Percentiles rank a stretch among this genome's conserved stretches.
Evolutionary conservation across 179 eudicot species (phyloP).

Genomic region (Dionaea muscipula): DNA sequence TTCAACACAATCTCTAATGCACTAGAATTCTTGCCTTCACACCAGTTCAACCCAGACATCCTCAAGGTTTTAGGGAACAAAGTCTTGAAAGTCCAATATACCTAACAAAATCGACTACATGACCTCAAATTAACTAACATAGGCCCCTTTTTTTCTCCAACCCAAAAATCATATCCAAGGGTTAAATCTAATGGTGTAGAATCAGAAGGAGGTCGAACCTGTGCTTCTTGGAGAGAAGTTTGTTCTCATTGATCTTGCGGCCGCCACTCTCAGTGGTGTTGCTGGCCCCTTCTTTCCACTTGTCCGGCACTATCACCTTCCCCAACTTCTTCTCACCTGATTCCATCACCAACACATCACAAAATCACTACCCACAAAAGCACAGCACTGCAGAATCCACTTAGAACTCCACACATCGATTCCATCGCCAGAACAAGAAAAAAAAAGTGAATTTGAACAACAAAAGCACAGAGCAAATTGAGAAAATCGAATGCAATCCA

Average conservation of each 20-base stretch:
- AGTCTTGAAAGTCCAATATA: no score
- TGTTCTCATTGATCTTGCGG: constrained; percentile 92
- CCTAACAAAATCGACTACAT: no score
- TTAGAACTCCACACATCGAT: constrained; percentile 1
- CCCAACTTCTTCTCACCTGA: constrained; percentile 83
- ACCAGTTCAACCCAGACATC: no score
- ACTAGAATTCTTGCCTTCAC: no score
- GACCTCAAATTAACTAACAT: no score
- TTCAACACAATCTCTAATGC: no score
- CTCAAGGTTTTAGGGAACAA: no score
- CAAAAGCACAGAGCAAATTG: background rate
- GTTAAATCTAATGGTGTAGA: no score
- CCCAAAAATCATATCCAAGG: no score
- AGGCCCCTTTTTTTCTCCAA: no score
- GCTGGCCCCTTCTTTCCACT: constrained; percentile 97
- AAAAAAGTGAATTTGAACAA: background rate
- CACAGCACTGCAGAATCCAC: background rate
- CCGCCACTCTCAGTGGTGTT: constrained; percentile 92
- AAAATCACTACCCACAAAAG: background rate
- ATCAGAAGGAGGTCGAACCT: constrained; percentile 25
- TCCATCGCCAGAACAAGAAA: background rate
- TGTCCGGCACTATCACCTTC: constrained; percentile 92
- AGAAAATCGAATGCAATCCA: background rate
- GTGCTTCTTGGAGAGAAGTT: constrained; percentile 80
- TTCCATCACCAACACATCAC: constrained; percentile 1